These are phyloP conservation scores for Kitagawia praeruptora DNA, from an alignment of 129 eudicot genomes.

Conservation along the genomic window DNA sequence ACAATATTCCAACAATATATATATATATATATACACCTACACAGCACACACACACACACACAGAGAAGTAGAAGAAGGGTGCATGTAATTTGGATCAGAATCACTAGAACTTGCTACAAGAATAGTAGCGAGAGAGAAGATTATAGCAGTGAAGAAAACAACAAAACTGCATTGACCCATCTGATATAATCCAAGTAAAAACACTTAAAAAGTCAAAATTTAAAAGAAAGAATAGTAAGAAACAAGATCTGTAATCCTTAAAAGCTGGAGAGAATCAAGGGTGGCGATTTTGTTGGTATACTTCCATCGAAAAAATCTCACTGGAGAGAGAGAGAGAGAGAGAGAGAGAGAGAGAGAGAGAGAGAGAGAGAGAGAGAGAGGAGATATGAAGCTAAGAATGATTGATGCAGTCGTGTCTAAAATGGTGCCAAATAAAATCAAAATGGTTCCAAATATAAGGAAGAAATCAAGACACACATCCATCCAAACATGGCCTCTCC, in stretches of 20 bases:
- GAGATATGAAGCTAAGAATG: not conserved
- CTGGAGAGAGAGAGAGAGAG: not conserved
- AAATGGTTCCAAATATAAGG: not conserved
- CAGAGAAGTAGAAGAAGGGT: not conserved
- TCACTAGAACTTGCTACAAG: slow-evolving; percentile 62
- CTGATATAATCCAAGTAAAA: not conserved
- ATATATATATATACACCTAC: no score
- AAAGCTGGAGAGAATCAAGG: not conserved
- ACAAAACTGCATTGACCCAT: slow-evolving; percentile 43
- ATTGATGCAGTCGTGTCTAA: slow-evolving; percentile 5
- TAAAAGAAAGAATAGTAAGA: slow-evolving; percentile 11
- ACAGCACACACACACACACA: not conserved
- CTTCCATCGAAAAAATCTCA: slow-evolving; percentile 7
- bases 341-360: no score
- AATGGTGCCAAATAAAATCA: not conserved
- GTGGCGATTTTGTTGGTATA: not conserved
- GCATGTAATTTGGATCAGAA: slow-evolving; percentile 78
- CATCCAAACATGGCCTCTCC: slow-evolving; percentile 34
- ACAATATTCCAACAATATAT: no score
- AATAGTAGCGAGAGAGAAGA: slow-evolving; percentile 27
- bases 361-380: not conserved
- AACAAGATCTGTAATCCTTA: not conserved
- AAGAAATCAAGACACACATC: not conserved
- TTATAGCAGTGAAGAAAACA: slow-evolving; percentile 27
- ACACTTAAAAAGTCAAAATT: slow-evolving; percentile 3